Conservation (phyloP, 768 basidiomycete species). For the Podaxis pistillaris region DNA sequence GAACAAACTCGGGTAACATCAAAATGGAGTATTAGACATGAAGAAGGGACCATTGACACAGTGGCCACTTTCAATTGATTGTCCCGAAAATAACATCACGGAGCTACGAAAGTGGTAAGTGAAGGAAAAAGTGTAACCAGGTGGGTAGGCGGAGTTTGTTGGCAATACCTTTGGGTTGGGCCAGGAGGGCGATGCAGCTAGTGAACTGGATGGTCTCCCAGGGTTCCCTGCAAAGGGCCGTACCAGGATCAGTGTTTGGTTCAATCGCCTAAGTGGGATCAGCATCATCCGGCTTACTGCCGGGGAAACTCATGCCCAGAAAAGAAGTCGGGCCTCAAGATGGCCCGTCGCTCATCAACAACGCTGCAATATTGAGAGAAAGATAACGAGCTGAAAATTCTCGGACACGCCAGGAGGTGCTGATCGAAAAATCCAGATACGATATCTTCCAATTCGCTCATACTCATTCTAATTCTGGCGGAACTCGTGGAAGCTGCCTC, state of each 20-base stretch:
- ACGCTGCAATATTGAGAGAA: background rate
- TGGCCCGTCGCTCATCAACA: background rate
- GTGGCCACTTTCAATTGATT: background rate
- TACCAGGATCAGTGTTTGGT: background rate
- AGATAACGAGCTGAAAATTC: background rate
- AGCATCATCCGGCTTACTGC: conserved; percentile 2
- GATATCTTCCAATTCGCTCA: background rate
- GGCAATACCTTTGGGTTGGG: background rate
- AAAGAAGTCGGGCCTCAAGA: background rate
- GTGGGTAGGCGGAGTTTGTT: conserved; percentile 14
- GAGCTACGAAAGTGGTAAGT: background rate
- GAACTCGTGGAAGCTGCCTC: background rate
- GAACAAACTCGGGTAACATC: background rate
- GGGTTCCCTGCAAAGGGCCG: background rate
- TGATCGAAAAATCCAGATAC: background rate
- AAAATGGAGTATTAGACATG: conserved; percentile 1
- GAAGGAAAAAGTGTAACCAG: background rate
- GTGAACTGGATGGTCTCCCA: background rate
- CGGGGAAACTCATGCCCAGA: conserved; percentile 2
- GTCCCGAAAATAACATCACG: background rate
- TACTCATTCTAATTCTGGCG: background rate
- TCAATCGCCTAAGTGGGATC: background rate
- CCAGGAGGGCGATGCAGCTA: background rate
- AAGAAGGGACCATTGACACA: background rate
- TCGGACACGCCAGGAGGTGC: background rate